These are phyloP conservation scores for Aspergillus fumigatiaffinis DNA, from an alignment of 2,329 filamentous ascomycete genomes.

Conservation along the genomic window DNA sequence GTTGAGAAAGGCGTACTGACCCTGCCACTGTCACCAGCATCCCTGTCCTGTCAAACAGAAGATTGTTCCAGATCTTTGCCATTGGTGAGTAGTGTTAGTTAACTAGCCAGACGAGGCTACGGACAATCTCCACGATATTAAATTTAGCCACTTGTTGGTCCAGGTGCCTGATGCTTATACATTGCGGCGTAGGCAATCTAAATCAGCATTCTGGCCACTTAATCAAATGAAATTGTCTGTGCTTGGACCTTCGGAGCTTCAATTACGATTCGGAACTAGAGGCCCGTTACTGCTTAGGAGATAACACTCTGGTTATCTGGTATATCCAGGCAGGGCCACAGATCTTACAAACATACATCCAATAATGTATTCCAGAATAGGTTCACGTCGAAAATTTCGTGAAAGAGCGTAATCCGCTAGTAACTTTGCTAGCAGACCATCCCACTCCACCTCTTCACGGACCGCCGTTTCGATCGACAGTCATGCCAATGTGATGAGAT, in stretches of 20 bases:
- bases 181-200: background rate
- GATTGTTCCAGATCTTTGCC: background rate
- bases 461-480: constrained; percentile 18
- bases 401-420: background rate
- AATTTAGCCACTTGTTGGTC: background rate
- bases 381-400: too few species aligned
- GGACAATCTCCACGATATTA: background rate
- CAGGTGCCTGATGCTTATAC: background rate
- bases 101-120: background rate
- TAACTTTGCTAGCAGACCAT: background rate
- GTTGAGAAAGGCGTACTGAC: background rate
- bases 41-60: background rate
- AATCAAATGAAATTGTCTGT: background rate
- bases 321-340: background rate
- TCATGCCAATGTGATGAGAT: constrained; percentile 9
- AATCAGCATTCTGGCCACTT: background rate
- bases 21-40: background rate
- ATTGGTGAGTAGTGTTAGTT: background rate
- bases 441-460: constrained; percentile 2
- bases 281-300: too few species aligned
- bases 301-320: background rate
- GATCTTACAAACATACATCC: background rate
- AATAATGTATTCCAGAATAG: background rate
- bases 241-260: background rate
- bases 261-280: background rate